Evolutionary conservation across 257 asterid species (phyloP).

Genomic region (Solanum corneliomulleri): DNA sequence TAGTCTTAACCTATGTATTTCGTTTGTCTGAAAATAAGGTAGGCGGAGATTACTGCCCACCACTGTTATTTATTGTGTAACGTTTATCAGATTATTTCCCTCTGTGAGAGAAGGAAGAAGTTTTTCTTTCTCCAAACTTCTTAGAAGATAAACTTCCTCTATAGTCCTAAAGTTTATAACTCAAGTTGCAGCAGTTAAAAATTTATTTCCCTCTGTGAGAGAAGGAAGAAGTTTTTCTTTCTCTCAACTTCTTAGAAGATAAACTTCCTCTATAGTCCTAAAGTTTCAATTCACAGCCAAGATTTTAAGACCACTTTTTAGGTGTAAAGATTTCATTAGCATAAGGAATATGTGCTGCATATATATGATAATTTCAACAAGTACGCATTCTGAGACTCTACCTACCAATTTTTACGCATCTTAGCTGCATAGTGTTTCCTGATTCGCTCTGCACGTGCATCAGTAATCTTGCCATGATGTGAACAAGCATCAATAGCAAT

Average conservation of each 20-base stretch:
- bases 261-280: not conserved
- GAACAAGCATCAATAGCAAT: slow-evolving; percentile 87
- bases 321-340: not conserved
- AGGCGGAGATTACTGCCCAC: not conserved
- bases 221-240: not conserved
- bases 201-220: not conserved
- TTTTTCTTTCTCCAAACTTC: not conserved
- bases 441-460: slow-evolving; percentile 71
- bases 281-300: not conserved
- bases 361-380: not conserved
- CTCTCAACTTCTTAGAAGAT: too few relatives aligned
- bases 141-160: not conserved
- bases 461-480: slow-evolving; percentile 72
- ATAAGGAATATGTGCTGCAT: not conserved
- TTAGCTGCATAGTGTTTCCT: slow-evolving; percentile 70
- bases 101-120: not conserved
- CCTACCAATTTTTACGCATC: slow-evolving; percentile 44
- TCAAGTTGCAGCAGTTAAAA: not conserved
- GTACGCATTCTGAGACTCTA: not conserved
- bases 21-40: not conserved
- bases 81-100: not conserved
- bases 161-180: not conserved
- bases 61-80: not conserved
- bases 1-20: not conserved
- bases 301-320: not conserved